Evolutionary conservation across 345 rosid species (phyloP).

Genomic region (Orychophragmus violaceus): DNA sequence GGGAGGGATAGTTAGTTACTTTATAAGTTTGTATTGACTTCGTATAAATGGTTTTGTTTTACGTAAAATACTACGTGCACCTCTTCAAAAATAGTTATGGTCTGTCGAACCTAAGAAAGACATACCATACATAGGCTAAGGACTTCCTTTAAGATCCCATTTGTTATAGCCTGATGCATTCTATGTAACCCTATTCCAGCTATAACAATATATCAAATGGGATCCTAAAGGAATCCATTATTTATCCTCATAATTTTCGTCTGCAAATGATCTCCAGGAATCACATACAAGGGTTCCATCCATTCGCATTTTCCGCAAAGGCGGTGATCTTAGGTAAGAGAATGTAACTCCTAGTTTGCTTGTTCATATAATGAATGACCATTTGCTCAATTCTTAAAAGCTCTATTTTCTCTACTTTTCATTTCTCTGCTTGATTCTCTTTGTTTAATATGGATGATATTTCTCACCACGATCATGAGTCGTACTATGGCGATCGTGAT

Average conservation of each 20-base stretch:
- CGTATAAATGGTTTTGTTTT: background rate
- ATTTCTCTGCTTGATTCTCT: background rate
- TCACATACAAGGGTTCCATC: constrained; percentile 98
- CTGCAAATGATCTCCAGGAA: constrained; percentile 43
- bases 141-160: background rate
- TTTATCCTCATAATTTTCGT: background rate
- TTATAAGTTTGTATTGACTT: background rate
- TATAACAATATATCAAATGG: no score
- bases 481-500: constrained; percentile 98
- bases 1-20: background rate
- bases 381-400: background rate
- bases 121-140: background rate
- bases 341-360: background rate
- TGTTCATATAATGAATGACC: background rate
- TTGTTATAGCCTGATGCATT: constrained; percentile 6
- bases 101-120: no score
- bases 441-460: constrained; percentile 66
- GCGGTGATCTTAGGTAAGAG: constrained; percentile 76
- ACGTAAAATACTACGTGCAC: background rate
- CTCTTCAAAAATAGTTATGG: no score
- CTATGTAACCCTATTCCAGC: background rate
- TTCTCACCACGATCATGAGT: constrained; percentile 93
- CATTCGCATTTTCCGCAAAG: constrained; percentile 95
- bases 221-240: no score
- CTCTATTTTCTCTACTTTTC: background rate